A percentile compares a stretch with the other conserved stretches of the same genome.
Evolutionary conservation across 306 rosid genomes (phyloP).

Genomic region (Neltuma alba): DNA sequence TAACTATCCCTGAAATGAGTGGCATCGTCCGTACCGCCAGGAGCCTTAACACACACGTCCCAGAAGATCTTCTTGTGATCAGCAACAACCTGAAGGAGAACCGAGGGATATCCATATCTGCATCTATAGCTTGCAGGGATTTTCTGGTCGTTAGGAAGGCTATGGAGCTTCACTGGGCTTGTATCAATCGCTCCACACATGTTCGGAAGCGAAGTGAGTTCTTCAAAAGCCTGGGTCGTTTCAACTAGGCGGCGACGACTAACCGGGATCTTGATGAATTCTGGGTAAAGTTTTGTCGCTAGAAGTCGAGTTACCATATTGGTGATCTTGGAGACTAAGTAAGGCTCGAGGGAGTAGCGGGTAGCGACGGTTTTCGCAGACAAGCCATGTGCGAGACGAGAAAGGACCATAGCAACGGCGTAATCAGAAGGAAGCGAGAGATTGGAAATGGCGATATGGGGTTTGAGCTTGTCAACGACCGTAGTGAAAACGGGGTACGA

Average conservation of each 20-base stretch:
- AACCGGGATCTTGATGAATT: slow-evolving; percentile 83
- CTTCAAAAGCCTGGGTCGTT: slow-evolving; percentile 81
- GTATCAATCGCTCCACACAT: slow-evolving; percentile 92
- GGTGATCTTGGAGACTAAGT: slow-evolving; percentile 86
- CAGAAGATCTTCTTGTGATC: slow-evolving; percentile 89
- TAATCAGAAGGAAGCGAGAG: slow-evolving; percentile 92
- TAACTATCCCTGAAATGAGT: slow-evolving; percentile 79
- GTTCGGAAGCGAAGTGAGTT: slow-evolving; percentile 85
- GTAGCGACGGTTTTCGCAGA: slow-evolving; percentile 70
- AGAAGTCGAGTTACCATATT: slow-evolving; percentile 94
- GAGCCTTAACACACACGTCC: slow-evolving; percentile 94
- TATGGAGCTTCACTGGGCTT: slow-evolving; percentile 60
- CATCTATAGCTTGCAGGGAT: slow-evolving; percentile 54
- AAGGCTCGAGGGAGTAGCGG: slow-evolving; percentile 93
- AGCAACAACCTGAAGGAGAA: slow-evolving; percentile 88
- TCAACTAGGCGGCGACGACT: slow-evolving; percentile 73
- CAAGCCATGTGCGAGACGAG: slow-evolving; percentile 85
- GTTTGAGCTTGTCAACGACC: slow-evolving; percentile 85
- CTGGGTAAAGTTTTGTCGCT: slow-evolving; percentile 88
- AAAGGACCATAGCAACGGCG: slow-evolving; percentile 93
- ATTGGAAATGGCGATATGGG: slow-evolving; percentile 81
- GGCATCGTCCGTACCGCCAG: slow-evolving; percentile 78
- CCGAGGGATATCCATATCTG: slow-evolving; percentile 61
- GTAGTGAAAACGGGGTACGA: slow-evolving; percentile 89
- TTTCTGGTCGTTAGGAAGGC: slow-evolving; percentile 41